phyloP scores from a whole-genome alignment of 257 asterid genomes.

The Handroanthus guayacan region DNA sequence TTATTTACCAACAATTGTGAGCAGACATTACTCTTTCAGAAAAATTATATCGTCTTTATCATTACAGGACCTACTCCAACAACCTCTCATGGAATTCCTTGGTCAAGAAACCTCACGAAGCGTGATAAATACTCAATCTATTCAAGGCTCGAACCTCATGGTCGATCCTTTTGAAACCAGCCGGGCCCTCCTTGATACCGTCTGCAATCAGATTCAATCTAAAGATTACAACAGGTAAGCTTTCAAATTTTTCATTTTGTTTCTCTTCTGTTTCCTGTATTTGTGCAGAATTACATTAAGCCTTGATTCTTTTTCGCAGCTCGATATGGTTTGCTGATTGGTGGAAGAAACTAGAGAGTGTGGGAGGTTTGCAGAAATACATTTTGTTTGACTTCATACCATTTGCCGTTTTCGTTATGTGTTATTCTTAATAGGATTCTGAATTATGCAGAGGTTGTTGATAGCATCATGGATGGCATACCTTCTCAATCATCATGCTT shows the following conservation, averaged over 20 bases:
- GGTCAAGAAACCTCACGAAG: conserved; percentile 58
- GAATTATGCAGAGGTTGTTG: conserved; percentile 52
- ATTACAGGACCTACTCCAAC: conserved; percentile 75
- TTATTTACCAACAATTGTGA: neutral
- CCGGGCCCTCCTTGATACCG: conserved; percentile 52
- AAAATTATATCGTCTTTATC: conserved; percentile 19
- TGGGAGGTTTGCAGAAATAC: conserved; percentile 37
- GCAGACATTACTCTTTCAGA: conserved; percentile 1
- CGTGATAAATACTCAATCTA: conserved; percentile 43
- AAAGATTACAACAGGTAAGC: conserved; percentile 60
- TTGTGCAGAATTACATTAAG: conserved; percentile 10
- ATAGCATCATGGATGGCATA: conserved; percentile 42
- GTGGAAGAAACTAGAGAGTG: conserved; percentile 59
- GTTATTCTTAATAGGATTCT: conserved; percentile 22
- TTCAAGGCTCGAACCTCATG: conserved; percentile 41
- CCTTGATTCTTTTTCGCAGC: conserved; percentile 46
- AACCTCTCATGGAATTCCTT: conserved; percentile 73
- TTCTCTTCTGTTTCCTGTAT: neutral
- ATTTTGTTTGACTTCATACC: conserved; percentile 19
- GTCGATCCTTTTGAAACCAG: conserved; percentile 60
- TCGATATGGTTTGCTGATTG: conserved; percentile 61
- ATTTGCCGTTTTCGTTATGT: conserved; percentile 1
- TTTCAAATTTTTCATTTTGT: neutral
- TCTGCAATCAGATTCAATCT: conserved; percentile 53
- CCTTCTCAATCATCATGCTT: conserved; percentile 53